These are phyloP conservation scores for Cyanodermella asteris DNA, from an alignment of 2,329 filamentous ascomycete species.

Conservation along the genomic window DNA sequence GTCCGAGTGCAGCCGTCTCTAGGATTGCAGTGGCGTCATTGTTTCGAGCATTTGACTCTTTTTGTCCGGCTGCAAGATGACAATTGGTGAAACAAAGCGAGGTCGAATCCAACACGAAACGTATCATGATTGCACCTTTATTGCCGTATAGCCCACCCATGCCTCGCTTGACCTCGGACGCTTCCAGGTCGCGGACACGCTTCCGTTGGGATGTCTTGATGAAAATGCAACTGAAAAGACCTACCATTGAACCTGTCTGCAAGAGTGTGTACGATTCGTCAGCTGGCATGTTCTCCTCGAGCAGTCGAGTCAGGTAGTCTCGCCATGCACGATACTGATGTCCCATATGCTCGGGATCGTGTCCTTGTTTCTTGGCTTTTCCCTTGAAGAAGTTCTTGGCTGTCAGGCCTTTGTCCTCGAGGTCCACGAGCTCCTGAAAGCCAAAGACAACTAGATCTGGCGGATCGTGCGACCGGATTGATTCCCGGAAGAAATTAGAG, in stretches of 20 bases:
- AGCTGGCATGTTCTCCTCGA: slow-evolving; percentile 64
- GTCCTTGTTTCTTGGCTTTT: slow-evolving; percentile 60
- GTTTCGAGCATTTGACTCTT: slow-evolving; percentile 73
- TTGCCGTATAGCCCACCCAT: slow-evolving; percentile 93
- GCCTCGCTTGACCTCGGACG: slow-evolving; percentile 76
- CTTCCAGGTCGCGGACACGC: slow-evolving; percentile 55
- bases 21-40: slow-evolving; percentile 82
- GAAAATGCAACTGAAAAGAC: slow-evolving; percentile 89
- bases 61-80: slow-evolving; percentile 84
- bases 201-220: slow-evolving; percentile 59
- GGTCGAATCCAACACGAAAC: slow-evolving; percentile 85
- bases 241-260: slow-evolving; percentile 76
- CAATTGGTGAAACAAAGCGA: slow-evolving; percentile 95
- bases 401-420: slow-evolving; percentile 92
- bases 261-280: slow-evolving; percentile 65
- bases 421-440: slow-evolving; percentile 93
- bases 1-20: slow-evolving; percentile 53
- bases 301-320: slow-evolving; percentile 60
- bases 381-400: slow-evolving; percentile 80
- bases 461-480: slow-evolving; percentile 52
- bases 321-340: slow-evolving; percentile 95
- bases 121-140: slow-evolving; percentile 72
- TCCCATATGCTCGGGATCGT: slow-evolving; percentile 70
- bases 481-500: slow-evolving; percentile 55
- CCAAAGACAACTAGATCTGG: slow-evolving; percentile 89